These are phyloP conservation scores for Symbiodinium pilosum DNA, from an alignment of 73 alveolate species.

Conservation along the genomic window DNA sequence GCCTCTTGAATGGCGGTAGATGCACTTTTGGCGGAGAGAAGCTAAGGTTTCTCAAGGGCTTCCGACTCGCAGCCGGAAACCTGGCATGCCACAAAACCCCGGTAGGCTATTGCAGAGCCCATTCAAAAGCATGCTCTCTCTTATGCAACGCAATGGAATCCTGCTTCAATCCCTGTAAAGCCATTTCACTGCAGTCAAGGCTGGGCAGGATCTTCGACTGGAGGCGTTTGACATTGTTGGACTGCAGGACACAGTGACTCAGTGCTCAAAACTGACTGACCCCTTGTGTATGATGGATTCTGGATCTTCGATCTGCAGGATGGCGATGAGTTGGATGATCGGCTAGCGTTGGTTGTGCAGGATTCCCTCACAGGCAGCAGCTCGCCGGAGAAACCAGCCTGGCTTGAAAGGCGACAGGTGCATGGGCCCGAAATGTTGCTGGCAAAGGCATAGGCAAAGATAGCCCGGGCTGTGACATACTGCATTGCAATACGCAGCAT, in stretches of 20 bases:
- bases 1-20: too few relatives aligned
- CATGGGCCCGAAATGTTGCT: too few relatives aligned
- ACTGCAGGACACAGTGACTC: background rate
- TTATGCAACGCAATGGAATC: background rate
- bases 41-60: conserved; percentile 61
- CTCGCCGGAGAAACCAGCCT: too few relatives aligned
- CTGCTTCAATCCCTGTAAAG: background rate
- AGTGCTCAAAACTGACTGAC: background rate
- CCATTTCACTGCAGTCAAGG: background rate
- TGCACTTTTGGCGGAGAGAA: too few relatives aligned
- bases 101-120: background rate
- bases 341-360: conserved; percentile 67
- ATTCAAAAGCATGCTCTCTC: background rate
- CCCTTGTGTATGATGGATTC: background rate
- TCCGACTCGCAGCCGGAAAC: conserved; percentile 73
- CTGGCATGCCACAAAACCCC: too few relatives aligned
- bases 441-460: background rate
- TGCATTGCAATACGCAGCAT: too few relatives aligned
- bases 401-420: too few relatives aligned
- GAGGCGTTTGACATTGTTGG: conserved; percentile 87
- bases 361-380: conserved; percentile 60
- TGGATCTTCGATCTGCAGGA: background rate
- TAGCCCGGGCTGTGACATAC: too few relatives aligned
- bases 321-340: conserved; percentile 77
- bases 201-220: conserved; percentile 63